Conservation (phyloP, 2,329 filamentous ascomycete genomes). For the Nothophaeocryptopus gaeumannii region DNA sequence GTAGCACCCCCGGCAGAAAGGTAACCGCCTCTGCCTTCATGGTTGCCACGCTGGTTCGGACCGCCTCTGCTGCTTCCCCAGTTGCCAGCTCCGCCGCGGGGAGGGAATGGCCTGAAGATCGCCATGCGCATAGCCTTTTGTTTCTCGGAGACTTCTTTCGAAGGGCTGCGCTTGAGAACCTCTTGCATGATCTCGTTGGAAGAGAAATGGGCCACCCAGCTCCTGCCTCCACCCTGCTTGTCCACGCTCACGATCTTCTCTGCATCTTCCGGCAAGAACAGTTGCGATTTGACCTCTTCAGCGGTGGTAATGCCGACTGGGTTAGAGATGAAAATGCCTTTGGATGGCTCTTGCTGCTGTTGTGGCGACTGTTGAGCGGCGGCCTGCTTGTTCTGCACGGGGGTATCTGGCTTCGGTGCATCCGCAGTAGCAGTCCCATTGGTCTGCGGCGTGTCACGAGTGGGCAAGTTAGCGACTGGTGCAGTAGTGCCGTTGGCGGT, state of each 20-base stretch:
- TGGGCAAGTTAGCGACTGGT: conserved; percentile 31
- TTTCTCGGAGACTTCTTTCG: conserved; percentile 62
- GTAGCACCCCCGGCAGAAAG: conserved; percentile 35
- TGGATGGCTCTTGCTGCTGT: conserved; percentile 47
- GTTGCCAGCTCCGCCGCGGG: conserved; percentile 52
- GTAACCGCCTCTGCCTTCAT: conserved; percentile 32
- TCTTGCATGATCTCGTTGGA: conserved; percentile 74
- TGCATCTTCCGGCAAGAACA: conserved; percentile 81
- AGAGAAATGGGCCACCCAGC: conserved; percentile 80
- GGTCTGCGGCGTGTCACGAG: conserved; percentile 40
- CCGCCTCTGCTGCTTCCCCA: conserved; percentile 67
- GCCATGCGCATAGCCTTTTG: conserved; percentile 52
- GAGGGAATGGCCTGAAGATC: conserved; percentile 64
- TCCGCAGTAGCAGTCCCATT: conserved; percentile 50
- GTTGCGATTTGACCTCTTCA: conserved; percentile 69
- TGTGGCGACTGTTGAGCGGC: conserved; percentile 24
- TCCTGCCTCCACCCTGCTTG: conserved; percentile 73
- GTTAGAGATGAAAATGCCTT: conserved; percentile 81
- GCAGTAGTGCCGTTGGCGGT: conserved; percentile 31
- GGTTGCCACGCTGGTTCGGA: conserved; percentile 58
- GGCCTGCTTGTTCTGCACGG: conserved; percentile 46
- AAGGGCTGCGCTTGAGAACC: conserved; percentile 70
- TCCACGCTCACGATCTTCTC: conserved; percentile 67
- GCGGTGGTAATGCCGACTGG: conserved; percentile 62
- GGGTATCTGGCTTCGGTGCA: conserved; percentile 44